phyloP scores from a whole-genome alignment of 2,329 filamentous ascomycete genomes.

The Rutstroemia sp. region DNA sequence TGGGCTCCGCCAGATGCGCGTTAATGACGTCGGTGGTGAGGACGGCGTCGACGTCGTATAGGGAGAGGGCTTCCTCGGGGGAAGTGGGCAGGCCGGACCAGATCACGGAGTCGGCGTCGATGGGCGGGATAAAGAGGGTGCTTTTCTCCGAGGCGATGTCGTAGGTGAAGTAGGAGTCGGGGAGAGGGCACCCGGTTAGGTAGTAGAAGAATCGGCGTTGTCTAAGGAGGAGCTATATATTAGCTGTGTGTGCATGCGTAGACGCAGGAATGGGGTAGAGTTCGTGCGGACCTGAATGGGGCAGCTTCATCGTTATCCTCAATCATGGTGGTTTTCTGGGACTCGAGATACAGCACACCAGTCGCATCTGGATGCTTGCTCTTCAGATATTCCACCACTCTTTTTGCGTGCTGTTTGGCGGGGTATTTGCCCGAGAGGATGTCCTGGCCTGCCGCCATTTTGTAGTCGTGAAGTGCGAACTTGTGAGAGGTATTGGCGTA shows the following conservation, averaged over 20 bases:
- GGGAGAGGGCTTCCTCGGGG: conserved; percentile 62
- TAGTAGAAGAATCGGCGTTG: conserved; percentile 95
- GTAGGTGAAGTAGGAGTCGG: conserved; percentile 76
- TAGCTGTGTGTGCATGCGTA: conserved; percentile 1
- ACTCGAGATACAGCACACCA: conserved; percentile 83
- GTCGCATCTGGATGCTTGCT: conserved; percentile 55
- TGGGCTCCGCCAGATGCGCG: conserved; percentile 42
- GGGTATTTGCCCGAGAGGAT: conserved; percentile 63
- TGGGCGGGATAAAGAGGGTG: conserved; percentile 84
- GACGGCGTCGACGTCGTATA: conserved; percentile 78
- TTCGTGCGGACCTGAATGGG: conserved; percentile 60
- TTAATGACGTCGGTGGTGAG: conserved; percentile 68
- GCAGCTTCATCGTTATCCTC: conserved; percentile 84
- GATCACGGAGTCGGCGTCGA: conserved; percentile 82
- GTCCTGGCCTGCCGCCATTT: not conserved
- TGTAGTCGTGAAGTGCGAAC: not conserved
- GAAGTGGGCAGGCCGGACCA: conserved; percentile 87
- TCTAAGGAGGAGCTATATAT: conserved; percentile 35
- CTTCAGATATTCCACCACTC: conserved; percentile 73
- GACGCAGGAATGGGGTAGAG: not conserved
- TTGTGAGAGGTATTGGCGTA: not conserved
- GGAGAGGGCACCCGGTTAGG: conserved; percentile 72
- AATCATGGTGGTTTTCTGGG: conserved; percentile 68
- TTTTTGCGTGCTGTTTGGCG: conserved; percentile 77
- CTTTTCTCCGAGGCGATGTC: conserved; percentile 66